Conservation (phyloP, 106 monocot species). For the Dendrobium officinale region DNA sequence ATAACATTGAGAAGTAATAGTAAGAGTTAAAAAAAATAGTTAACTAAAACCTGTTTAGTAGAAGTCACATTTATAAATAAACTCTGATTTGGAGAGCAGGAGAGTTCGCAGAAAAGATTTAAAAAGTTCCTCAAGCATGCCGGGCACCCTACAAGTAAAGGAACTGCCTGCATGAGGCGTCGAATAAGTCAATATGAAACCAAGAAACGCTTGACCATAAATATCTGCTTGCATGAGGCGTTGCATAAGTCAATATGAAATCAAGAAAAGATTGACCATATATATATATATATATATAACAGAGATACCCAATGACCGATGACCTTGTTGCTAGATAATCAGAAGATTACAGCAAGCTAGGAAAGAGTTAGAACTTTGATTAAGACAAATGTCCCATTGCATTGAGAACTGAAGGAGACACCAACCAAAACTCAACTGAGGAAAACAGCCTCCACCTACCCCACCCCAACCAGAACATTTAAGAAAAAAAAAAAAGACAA, state of each 20-base stretch:
- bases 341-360: background rate
- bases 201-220: background rate
- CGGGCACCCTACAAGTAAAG: constrained; percentile 96
- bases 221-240: constrained; percentile 49
- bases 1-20: background rate
- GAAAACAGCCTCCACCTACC: background rate
- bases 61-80: constrained; percentile 96
- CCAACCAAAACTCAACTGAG: background rate
- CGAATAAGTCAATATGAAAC: constrained; percentile 2
- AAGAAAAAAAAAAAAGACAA: background rate
- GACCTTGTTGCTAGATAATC: background rate
- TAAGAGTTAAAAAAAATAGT: background rate
- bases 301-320: background rate
- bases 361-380: background rate
- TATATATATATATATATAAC: background rate
- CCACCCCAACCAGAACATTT: background rate
- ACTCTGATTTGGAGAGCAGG: constrained; percentile 96
- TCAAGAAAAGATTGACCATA: background rate
- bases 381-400: background rate
- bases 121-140: constrained; percentile 98
- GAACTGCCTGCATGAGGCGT: constrained; percentile 68
- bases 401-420: background rate
- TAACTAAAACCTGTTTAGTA: constrained; percentile 37
- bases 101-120: constrained; percentile 88
- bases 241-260: constrained; percentile 4